phyloP scores from a whole-genome alignment of 768 basidiomycete species.

The Hygrocybe punicea region DNA sequence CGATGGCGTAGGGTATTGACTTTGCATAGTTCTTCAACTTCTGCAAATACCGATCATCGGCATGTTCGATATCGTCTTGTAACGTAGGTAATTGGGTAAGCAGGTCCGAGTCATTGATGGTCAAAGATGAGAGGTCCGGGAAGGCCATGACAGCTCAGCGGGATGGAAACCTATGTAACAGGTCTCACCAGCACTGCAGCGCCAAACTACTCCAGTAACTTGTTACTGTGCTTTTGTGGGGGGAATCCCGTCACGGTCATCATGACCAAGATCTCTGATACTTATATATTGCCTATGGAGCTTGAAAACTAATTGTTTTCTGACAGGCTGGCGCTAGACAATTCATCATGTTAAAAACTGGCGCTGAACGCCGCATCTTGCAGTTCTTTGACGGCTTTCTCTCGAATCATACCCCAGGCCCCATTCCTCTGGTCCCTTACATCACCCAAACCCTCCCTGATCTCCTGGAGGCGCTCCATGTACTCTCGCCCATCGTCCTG shows the following conservation, averaged over 20 bases:
- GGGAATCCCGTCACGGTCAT: too few relatives aligned
- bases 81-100: constrained; percentile 11
- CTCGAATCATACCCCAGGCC: constrained; percentile 75
- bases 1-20: constrained; percentile 73
- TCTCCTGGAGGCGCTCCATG: constrained; percentile 78
- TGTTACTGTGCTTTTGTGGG: too few relatives aligned
- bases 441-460: constrained; percentile 76
- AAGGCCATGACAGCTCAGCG: constrained; percentile 30
- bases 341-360: background rate
- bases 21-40: constrained; percentile 62
- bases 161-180: too few relatives aligned
- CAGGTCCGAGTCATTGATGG: constrained; percentile 37
- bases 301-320: too few relatives aligned
- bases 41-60: constrained; percentile 47
- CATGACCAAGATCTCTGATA: too few relatives aligned
- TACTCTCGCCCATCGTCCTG: constrained; percentile 88
- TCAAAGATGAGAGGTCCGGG: constrained; percentile 48
- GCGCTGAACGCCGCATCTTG: constrained; percentile 56
- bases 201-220: too few relatives aligned
- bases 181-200: too few relatives aligned
- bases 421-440: constrained; percentile 65
- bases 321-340: background rate
- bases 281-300: too few relatives aligned
- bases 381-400: constrained; percentile 70
- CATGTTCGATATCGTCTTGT: constrained; percentile 30